Evolutionary conservation across 2,329 filamentous ascomycete species (phyloP).

Genomic region (Stachybotrys chlorohalonatus): DNA sequence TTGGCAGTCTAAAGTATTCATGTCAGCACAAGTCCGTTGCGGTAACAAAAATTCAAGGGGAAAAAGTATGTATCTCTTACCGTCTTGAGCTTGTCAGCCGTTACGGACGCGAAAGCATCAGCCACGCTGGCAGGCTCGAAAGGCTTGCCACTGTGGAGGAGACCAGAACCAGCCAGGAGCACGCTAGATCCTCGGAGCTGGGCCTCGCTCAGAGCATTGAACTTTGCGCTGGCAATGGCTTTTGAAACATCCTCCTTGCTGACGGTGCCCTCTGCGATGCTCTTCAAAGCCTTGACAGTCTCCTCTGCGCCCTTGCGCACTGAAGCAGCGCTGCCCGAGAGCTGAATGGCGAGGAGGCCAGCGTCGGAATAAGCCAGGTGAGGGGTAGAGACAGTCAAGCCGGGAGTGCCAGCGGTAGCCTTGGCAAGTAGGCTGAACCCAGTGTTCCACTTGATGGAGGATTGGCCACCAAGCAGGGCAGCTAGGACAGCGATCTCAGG

Average conservation of each 20-base stretch:
- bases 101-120: constrained; percentile 72
- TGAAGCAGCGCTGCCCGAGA: constrained; percentile 64
- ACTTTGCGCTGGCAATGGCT: constrained; percentile 88
- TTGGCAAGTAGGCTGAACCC: constrained; percentile 89
- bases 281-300: constrained; percentile 74
- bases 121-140: constrained; percentile 76
- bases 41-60: constrained; percentile 9
- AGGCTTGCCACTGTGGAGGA: constrained; percentile 72
- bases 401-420: constrained; percentile 56
- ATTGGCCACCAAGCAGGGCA: constrained; percentile 81
- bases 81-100: constrained; percentile 73
- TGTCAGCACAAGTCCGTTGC: constrained; percentile 13
- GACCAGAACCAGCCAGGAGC: constrained; percentile 73
- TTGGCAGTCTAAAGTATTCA: constrained; percentile 62
- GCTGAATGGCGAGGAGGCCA: constrained; percentile 76
- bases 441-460: constrained; percentile 88
- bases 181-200: constrained; percentile 72
- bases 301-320: constrained; percentile 67
- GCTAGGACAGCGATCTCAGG: constrained; percentile 82
- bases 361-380: constrained; percentile 89
- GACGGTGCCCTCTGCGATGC: constrained; percentile 65
- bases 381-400: constrained; percentile 61
- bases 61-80: constrained; percentile 43
- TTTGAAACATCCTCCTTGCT: constrained; percentile 83
- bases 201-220: constrained; percentile 74